Base-by-base conservation (phyloP, 768 basidiomycete species). In the Tulasnella sp. region DNA sequence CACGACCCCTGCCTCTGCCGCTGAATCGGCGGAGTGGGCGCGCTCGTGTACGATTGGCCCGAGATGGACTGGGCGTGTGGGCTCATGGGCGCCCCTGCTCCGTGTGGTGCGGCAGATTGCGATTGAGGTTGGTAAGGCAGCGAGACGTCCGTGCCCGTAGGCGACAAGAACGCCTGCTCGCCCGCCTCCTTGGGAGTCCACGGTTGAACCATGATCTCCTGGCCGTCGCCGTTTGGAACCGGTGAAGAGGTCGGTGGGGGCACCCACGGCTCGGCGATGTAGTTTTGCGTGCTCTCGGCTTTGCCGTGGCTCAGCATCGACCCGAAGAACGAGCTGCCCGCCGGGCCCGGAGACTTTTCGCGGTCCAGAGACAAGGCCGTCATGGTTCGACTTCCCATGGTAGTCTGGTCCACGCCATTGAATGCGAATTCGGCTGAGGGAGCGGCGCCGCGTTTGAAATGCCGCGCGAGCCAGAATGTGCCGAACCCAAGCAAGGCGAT, bases 261-360 rank as follows among this genome's bases (percentile, higher is more conserved):
- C 5, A 64, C 48, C 76, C 76, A 77, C 28, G 76, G 76, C 48
- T 77, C 76, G 24, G 76, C 76, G 76, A 77, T 44, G 46, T 44
- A 50, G 31, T 58, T 75, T 14, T 75, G 72, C 22, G 41, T 22
- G 74, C 46, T 75, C 74, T 50, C 31, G 3, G 74, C 9, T 40
- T 75, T 42, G 24, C 74, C 46, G 40, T 75, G 74, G 12, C 46
- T 22, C 74, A 42, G 34, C 28, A 50, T 75, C 37, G 74, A 75
- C 46, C 76, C 76, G 46, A 75, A 75, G 74, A 75, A 75, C 74
- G 74, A 75, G 31, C 31, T 42, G n/a, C 64, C 18, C 64, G 28
- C 1, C 8, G 64, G 64, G 34, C 58, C 58, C 3, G 73, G 73
- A 37, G 41, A 44, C 46, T 48, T 75, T 9, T 48, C 74, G 41